Evolutionary conservation across 2,329 filamentous ascomycete genomes (phyloP).

Genomic region (Ophiostoma himal-ulmi): DNA sequence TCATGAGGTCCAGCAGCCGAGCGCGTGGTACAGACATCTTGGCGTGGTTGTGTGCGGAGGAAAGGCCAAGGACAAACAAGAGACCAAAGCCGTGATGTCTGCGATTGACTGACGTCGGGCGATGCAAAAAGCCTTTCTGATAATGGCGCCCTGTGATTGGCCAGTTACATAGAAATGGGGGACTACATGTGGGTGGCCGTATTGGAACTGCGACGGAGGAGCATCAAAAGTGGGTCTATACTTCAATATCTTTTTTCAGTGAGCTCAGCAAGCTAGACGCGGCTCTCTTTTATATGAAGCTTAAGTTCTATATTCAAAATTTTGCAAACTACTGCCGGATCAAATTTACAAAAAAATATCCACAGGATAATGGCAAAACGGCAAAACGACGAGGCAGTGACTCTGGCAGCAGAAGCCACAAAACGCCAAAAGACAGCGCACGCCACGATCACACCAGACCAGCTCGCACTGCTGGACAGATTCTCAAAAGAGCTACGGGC

Average conservation of each 20-base stretch:
- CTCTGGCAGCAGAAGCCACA: background rate
- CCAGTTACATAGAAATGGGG: background rate
- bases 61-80: background rate
- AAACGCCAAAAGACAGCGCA: slow-evolving; percentile 19
- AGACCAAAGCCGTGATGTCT: background rate
- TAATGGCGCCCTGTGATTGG: background rate
- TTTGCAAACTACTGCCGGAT: background rate
- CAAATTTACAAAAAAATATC: background rate
- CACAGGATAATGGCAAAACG: slow-evolving; percentile 12
- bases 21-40: slow-evolving; percentile 59
- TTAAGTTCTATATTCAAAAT: background rate
- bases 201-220: background rate
- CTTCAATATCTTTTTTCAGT: slow-evolving; percentile 1
- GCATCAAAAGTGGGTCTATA: background rate
- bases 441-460: background rate
- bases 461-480: slow-evolving; percentile 31
- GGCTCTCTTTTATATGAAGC: background rate
- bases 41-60: slow-evolving; percentile 26
- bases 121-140: slow-evolving; percentile 13
- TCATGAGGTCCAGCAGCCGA: slow-evolving; percentile 66
- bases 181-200: background rate
- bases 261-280: slow-evolving; percentile 9
- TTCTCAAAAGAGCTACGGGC: slow-evolving; percentile 38
- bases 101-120: slow-evolving; percentile 12
- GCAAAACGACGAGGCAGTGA: background rate